A percentile compares a stretch with the other conserved stretches of the same genome.
Evolutionary conservation across 2,329 filamentous ascomycete genomes (phyloP).

Genomic region (Rhynchosporium agropyri): DNA sequence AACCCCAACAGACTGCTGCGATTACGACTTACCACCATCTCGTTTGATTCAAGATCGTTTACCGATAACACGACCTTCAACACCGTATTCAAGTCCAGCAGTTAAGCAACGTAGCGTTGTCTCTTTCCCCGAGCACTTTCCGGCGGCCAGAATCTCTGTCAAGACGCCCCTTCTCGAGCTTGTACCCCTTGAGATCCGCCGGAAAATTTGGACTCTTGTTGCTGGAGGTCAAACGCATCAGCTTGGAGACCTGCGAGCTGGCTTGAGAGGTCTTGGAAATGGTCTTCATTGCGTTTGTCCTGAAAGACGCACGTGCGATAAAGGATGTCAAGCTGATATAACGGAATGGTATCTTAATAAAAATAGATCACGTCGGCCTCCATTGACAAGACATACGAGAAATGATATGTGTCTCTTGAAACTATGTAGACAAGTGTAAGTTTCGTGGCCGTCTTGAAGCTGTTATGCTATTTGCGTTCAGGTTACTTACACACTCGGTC

Average conservation of each 20-base stretch:
- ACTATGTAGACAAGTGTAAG: slow-evolving; percentile 13
- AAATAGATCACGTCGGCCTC: background rate
- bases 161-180: slow-evolving; percentile 4
- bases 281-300: background rate
- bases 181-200: slow-evolving; percentile 4
- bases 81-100: background rate
- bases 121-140: background rate
- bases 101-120: background rate
- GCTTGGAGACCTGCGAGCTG: background rate
- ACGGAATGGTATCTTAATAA: background rate
- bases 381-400: background rate
- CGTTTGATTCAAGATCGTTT: background rate
- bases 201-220: background rate
- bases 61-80: background rate
- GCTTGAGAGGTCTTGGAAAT: background rate
- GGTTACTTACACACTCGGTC: background rate
- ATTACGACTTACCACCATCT: background rate
- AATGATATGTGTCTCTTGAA: background rate
- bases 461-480: background rate
- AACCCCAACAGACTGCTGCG: background rate
- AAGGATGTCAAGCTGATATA: background rate
- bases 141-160: background rate
- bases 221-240: background rate
- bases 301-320: background rate
- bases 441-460: background rate